Evolutionary conservation across 345 rosid genomes (phyloP).

Genomic region (Pistacia vera): DNA sequence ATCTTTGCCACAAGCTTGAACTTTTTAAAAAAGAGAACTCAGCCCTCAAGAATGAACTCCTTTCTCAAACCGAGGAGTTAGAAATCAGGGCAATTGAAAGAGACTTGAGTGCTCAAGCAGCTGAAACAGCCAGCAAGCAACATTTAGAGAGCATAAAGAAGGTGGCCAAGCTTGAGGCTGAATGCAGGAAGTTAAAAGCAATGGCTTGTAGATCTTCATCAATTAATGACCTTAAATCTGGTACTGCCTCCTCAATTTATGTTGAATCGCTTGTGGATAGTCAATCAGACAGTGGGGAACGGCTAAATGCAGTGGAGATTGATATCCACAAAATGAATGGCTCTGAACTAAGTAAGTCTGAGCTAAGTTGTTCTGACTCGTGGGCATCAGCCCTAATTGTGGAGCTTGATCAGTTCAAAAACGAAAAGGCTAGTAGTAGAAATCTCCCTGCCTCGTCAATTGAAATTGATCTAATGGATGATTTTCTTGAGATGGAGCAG

Average conservation of each 20-base stretch:
- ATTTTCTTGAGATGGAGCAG: slow-evolving; percentile 95
- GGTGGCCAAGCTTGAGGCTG: slow-evolving; percentile 92
- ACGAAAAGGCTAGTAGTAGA: slow-evolving; percentile 40
- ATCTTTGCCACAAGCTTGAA: slow-evolving; percentile 47
- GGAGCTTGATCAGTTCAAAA: slow-evolving; percentile 54
- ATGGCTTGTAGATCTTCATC: slow-evolving; percentile 41
- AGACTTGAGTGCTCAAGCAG: slow-evolving; percentile 81
- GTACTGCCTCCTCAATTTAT: slow-evolving; percentile 49
- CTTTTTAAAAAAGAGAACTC: slow-evolving; percentile 62
- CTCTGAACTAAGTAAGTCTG: slow-evolving; percentile 26
- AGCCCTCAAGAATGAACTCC: slow-evolving; percentile 60
- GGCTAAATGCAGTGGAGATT: slow-evolving; percentile 43
- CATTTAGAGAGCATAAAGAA: slow-evolving; percentile 84
- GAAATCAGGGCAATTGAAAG: slow-evolving; percentile 79
- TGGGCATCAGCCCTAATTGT: slow-evolving; percentile 52
- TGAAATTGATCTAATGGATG: slow-evolving; percentile 85
- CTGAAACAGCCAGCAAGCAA: slow-evolving; percentile 92
- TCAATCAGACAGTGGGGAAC: slow-evolving; percentile 71
- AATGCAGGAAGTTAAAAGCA: slow-evolving; percentile 70
- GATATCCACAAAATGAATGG: slow-evolving; percentile 35
- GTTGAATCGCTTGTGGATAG: slow-evolving; percentile 62
- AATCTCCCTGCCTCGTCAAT: slow-evolving; percentile 39
- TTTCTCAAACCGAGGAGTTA: slow-evolving; percentile 65
- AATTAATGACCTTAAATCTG: slow-evolving; percentile 47
- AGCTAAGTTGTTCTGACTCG: slow-evolving; percentile 50